Evolutionary conservation across 805 yeast genomes (phyloP), one percentile per base, ranked within the genome.

Genomic region (Limtongia smithiae): DNA sequence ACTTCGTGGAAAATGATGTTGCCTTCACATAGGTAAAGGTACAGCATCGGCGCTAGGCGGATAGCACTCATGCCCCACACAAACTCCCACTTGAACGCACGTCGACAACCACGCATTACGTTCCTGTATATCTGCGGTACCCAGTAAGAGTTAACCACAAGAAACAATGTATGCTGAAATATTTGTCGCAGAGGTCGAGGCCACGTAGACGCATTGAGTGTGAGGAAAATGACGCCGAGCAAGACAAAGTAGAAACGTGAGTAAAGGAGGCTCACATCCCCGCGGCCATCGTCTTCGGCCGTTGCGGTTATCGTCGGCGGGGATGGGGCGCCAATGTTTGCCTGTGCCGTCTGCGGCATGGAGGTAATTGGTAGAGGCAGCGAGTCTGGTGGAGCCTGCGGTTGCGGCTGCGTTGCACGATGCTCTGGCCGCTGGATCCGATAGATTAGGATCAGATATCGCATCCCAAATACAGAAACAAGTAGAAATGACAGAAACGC

Each of bases 91-190:
- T 74, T 68, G 55, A 88, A 79, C 2, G 85, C 79, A 47, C 78
- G 73, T 48, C 87, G 73, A 47, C 81, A 73, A 18, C 90, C 91
- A 44, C 86, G 75, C 25, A 81, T 64, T 2, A 82, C 78, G 63
- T 88, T 87, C 63, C 96, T 74, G 59, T 81, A 81, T 37, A 86
- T 82, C 65, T 90, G 97, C 1, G 97, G 96, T 14, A 85, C 58
- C 96, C 96, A 89, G 58, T 78, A 82, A 1, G 95, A 84, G 64
- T 81, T 84, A 25, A 83, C 59, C 1, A 73, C 42, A 1, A 80
- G 51, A 8, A 83, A 64, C 1, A 77, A 67, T 3, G 75, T 44
- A 48, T 76, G 79, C 62, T 88, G 96, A 60, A 82, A 78, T 1
- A 71, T 58, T 24, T 65, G 65, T 47, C 95, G 68, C 33, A 77